Evolutionary conservation across 2,329 filamentous ascomycete genomes (phyloP), one percentile per base, ranked within the genome.

Genomic region (Penicillium janthinellum): DNA sequence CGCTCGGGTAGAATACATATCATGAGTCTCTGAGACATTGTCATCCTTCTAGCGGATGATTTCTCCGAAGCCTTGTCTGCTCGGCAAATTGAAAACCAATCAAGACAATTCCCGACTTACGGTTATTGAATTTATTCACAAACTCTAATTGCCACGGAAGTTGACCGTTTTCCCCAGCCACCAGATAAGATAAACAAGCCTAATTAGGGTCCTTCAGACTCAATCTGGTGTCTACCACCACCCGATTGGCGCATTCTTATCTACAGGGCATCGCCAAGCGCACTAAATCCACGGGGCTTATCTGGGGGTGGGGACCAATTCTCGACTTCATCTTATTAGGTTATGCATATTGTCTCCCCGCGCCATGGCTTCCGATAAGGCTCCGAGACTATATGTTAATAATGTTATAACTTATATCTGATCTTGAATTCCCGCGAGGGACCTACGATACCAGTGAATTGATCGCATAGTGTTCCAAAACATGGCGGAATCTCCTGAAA

Each of bases 401-500:
- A 20, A 20, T 20, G 20, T 22, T 22, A 22, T 22, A 4, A 22
- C 22, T 38, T 52, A 38, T 52, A 39, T 52, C 20, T 25, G 49
- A 39, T 38, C n/a, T 52, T 20, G 28, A 14, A 35, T 34, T 49
- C 17, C 22, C 37, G 39, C 31, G n/a, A 51, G 17, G n/a, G n/a
- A 4, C 12, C 22, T 52, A 10, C 34, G 11, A 38, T 5, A 7
- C 20, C 12, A 52, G 25, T 35, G 22, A 22, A 22, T 22, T 22
- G 7, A 37, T 35, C 47, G 11, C 11, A 25, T 15, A 11, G 20
- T 20, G 20, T 15, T 31, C 5, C 15, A 25, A 59, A 42, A 15
- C 50, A 62, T 62, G 60, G 49, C 57, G 20, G 50, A 57, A 3
- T 50, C 31, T 10, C 31, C 51, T 22, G 54, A 59, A 34, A n/a